phyloP scores from a whole-genome alignment of 768 basidiomycete genomes.

The Exsudoporus frostii region DNA sequence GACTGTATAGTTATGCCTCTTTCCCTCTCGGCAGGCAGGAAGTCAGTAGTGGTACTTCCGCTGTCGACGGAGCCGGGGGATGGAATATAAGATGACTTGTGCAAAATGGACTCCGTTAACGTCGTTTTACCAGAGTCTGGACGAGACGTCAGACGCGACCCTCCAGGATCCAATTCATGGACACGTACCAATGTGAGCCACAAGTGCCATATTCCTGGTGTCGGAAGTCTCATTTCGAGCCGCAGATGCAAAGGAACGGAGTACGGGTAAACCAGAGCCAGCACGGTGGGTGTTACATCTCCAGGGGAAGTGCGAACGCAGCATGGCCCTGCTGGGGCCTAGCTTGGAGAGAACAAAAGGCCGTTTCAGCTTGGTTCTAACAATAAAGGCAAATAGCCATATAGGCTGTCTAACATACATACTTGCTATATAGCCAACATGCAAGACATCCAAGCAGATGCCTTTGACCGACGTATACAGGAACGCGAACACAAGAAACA shows the following conservation, averaged over 20 bases:
- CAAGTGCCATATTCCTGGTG: slow-evolving; percentile 77
- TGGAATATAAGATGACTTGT: slow-evolving; percentile 69
- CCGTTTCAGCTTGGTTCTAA: not conserved
- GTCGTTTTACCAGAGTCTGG: slow-evolving; percentile 89
- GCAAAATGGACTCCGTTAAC: slow-evolving; percentile 81
- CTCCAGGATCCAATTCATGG: not conserved
- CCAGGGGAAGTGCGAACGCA: slow-evolving; percentile 5
- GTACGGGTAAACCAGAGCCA: not conserved
- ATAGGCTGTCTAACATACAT: too few relatives aligned
- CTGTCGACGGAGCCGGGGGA: slow-evolving; percentile 82
- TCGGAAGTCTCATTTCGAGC: slow-evolving; percentile 35
- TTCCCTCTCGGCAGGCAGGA: slow-evolving; percentile 84
- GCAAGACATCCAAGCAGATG: slow-evolving; percentile 31
- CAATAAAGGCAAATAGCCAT: slow-evolving; percentile 18
- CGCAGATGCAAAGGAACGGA: slow-evolving; percentile 24
- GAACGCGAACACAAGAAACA: slow-evolving; percentile 36
- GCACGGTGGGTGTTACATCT: slow-evolving; percentile 11
- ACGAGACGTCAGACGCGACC: slow-evolving; percentile 8
- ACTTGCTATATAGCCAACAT: slow-evolving; percentile 13
- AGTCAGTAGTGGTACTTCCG: slow-evolving; percentile 89
- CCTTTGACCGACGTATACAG: slow-evolving; percentile 43
- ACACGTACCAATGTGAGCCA: slow-evolving; percentile 80
- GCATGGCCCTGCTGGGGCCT: slow-evolving; percentile 16
- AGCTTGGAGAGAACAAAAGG: not conserved
- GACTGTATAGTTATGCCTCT: slow-evolving; percentile 91